A percentile compares a stretch with the other conserved stretches of the same genome.
Evolutionary conservation across 805 yeast species (phyloP).

Genomic region (Wickerhamomyces rabaulensis): DNA sequence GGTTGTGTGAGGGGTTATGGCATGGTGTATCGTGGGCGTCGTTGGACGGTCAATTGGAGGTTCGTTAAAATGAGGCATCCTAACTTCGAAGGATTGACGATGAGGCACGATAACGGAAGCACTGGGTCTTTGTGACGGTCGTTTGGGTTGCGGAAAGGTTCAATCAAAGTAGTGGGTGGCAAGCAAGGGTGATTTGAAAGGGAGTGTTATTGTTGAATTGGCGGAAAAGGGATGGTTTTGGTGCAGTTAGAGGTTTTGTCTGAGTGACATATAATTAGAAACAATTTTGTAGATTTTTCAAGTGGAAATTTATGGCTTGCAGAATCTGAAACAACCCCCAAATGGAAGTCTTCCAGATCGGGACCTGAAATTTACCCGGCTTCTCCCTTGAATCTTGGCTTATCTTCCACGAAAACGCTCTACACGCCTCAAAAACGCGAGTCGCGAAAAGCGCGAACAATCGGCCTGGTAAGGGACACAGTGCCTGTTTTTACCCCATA

Average conservation of each 20-base stretch:
- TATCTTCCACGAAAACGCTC: background rate
- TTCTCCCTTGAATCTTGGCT: too few relatives aligned
- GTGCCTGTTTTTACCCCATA: background rate
- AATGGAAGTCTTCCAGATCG: background rate
- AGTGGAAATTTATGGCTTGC: background rate
- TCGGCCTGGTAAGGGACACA: too few relatives aligned
- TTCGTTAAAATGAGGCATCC: slow-evolving; percentile 6
- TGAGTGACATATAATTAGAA: too few relatives aligned
- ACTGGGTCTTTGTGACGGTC: too few relatives aligned
- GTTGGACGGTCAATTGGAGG: background rate
- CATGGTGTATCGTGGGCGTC: background rate
- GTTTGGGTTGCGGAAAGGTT: too few relatives aligned
- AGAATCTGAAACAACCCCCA: background rate
- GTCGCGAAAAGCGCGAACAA: too few relatives aligned
- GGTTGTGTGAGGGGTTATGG: background rate
- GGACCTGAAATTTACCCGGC: background rate
- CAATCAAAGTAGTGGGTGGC: too few relatives aligned
- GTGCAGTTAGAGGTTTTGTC: too few relatives aligned
- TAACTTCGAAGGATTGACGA: background rate
- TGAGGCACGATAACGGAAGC: background rate
- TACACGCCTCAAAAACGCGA: too few relatives aligned
- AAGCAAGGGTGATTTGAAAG: too few relatives aligned
- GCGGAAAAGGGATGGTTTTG: too few relatives aligned
- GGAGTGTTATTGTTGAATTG: background rate
- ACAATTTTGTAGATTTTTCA: too few relatives aligned